Evolutionary conservation across 2,329 filamentous ascomycete genomes (phyloP).

Genomic region (Truncatella angustata): DNA sequence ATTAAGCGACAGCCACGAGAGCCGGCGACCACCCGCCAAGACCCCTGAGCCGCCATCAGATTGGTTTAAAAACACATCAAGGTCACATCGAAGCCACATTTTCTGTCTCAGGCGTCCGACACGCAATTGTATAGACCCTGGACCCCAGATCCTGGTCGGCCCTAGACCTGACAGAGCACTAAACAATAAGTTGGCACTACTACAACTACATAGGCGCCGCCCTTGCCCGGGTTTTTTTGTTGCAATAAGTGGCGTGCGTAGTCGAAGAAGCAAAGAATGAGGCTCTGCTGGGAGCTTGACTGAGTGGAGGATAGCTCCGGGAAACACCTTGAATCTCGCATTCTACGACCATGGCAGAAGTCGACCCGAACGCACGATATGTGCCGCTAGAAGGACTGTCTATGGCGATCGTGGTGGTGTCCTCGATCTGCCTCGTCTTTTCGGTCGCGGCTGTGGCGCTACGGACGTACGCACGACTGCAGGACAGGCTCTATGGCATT

Average conservation of each 20-base stretch:
- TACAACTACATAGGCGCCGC: no score
- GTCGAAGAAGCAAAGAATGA: background rate
- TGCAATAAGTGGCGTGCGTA: no score
- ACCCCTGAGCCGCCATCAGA: background rate
- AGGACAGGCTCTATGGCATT: background rate
- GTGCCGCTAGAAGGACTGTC: background rate
- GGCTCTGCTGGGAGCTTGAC: background rate
- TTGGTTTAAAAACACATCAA: background rate
- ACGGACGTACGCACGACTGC: background rate
- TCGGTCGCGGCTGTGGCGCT: background rate
- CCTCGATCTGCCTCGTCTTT: background rate
- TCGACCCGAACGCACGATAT: background rate
- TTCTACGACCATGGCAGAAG: background rate
- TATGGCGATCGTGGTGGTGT: background rate
- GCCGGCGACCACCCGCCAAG: background rate
- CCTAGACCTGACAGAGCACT: background rate
- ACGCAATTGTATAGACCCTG: background rate
- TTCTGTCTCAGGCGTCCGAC: background rate
- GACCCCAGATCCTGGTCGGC: background rate
- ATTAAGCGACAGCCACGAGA: background rate
- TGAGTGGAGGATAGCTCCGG: background rate
- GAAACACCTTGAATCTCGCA: background rate
- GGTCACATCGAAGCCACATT: background rate
- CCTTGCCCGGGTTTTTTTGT: no score
- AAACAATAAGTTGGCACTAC: no score